Percentiles rank a stretch among this genome's conserved stretches.
phyloP scores from a whole-genome alignment of 768 basidiomycete genomes.

The Chalciporus sphaerocephalus region DNA sequence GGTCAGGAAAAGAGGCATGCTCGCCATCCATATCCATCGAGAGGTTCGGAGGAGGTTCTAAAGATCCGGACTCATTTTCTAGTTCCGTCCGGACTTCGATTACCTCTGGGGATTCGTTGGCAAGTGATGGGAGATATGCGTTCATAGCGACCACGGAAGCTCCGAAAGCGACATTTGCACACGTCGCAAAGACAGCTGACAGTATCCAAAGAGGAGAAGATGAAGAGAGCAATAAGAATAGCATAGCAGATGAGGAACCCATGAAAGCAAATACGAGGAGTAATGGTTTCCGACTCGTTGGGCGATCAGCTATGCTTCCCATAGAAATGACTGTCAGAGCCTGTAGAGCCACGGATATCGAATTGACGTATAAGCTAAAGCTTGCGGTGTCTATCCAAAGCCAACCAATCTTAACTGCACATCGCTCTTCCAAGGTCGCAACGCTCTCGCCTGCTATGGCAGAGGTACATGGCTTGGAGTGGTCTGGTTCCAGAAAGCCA shows the following conservation, averaged over 20 bases:
- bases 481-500: constrained; percentile 71
- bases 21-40: constrained; percentile 19
- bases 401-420: constrained; percentile 81
- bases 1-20: background rate
- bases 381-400: constrained; percentile 88
- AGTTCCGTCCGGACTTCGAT: constrained; percentile 34
- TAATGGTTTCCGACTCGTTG: constrained; percentile 69
- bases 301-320: constrained; percentile 85
- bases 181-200: constrained; percentile 63
- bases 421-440: constrained; percentile 43
- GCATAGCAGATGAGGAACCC: constrained; percentile 63
- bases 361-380: constrained; percentile 88
- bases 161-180: constrained; percentile 84
- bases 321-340: constrained; percentile 94
- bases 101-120: constrained; percentile 62
- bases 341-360: constrained; percentile 82
- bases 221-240: constrained; percentile 73
- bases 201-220: constrained; percentile 66
- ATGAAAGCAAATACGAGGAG: constrained; percentile 69
- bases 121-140: constrained; percentile 76
- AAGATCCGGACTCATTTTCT: constrained; percentile 8
- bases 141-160: constrained; percentile 87
- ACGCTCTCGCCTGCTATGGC: constrained; percentile 4
- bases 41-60: constrained; percentile 16
- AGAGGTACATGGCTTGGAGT: constrained; percentile 50